Conservation (phyloP, 495 filamentous ascomycete species). For the Neurospora cerealis region DNA sequence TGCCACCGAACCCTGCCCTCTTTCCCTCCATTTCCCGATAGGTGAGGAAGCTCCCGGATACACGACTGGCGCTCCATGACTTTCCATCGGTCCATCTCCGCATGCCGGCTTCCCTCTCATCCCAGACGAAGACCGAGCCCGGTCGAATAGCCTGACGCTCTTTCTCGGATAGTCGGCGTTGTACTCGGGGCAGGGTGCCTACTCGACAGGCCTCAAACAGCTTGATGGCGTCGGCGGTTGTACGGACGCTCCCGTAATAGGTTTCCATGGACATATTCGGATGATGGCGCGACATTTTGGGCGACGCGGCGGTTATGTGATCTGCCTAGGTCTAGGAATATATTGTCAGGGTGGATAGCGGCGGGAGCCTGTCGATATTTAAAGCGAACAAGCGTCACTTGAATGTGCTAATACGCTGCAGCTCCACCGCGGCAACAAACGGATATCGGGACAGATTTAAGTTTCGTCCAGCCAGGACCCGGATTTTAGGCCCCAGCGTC, state of each 20-base stretch:
- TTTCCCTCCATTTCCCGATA: conserved; percentile 99
- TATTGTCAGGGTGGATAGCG: not conserved
- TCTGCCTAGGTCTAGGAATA: not conserved
- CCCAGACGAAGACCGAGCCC: conserved; percentile 97
- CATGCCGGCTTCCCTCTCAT: conserved; percentile 97
- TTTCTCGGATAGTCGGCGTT: conserved; percentile 90
- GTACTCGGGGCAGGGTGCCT: conserved; percentile 82
- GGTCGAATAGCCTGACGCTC: conserved; percentile 90
- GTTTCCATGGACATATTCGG: conserved; percentile 66
- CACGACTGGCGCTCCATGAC: conserved; percentile 96
- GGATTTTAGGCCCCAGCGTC: not conserved
- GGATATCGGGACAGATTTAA: not conserved
- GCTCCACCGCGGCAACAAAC: not conserved
- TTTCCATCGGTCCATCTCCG: conserved; percentile 97
- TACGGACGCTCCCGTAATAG: conserved; percentile 85
- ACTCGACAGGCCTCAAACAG: conserved; percentile 93
- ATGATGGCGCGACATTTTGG: not conserved
- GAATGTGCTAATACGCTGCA: not conserved
- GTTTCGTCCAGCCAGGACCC: not conserved
- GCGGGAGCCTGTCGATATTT: not conserved
- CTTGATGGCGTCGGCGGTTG: conserved; percentile 89
- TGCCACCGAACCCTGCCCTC: conserved; percentile 50
- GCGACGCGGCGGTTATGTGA: not conserved
- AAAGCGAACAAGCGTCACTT: not conserved
- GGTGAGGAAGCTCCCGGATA: conserved; percentile 94